These are phyloP conservation scores for Podaxis sp. DNA, from an alignment of 768 basidiomycete species.

Conservation along the genomic window DNA sequence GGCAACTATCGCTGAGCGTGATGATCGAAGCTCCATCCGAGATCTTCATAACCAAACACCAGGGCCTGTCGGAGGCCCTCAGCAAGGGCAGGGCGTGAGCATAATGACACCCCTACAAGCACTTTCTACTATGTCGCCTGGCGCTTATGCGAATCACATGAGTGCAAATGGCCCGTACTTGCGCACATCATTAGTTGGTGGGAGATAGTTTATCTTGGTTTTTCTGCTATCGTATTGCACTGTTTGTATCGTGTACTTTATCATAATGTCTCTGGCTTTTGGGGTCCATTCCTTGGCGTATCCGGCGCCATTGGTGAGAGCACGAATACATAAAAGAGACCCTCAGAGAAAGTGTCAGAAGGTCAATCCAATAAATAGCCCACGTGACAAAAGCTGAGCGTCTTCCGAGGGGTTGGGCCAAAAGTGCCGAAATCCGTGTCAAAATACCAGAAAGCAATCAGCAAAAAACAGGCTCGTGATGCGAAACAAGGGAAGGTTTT, in stretches of 20 bases:
- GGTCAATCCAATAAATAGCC: not conserved
- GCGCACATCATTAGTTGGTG: slow-evolving; percentile 59
- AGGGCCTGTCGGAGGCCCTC: slow-evolving; percentile 37
- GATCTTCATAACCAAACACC: slow-evolving; percentile 62
- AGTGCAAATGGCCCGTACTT: slow-evolving; percentile 61
- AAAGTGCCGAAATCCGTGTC: slow-evolving; percentile 9
- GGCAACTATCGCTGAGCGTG: slow-evolving; percentile 80
- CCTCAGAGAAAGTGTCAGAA: not conserved
- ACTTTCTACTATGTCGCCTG: slow-evolving; percentile 46
- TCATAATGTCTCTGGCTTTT: slow-evolving; percentile 4
- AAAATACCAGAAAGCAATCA: not conserved
- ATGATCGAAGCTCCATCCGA: slow-evolving; percentile 57
- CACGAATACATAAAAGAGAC: not conserved
- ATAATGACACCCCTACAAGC: slow-evolving; percentile 49
- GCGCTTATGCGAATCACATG: slow-evolving; percentile 47
- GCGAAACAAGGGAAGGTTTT: not conserved
- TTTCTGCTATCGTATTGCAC: slow-evolving; percentile 17
- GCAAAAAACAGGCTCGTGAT: not conserved
- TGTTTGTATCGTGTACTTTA: slow-evolving; percentile 11
- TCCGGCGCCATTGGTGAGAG: too few species aligned
- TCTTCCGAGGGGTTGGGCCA: not conserved
- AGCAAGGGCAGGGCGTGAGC: slow-evolving; percentile 35
- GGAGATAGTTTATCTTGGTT: slow-evolving; percentile 35
- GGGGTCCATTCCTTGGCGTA: not conserved
- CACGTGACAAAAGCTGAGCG: not conserved